A percentile compares a stretch with the other conserved stretches of the same genome.
phyloP scores from a whole-genome alignment of 164 flowering plant species.

The Vitis vinifera region DNA sequence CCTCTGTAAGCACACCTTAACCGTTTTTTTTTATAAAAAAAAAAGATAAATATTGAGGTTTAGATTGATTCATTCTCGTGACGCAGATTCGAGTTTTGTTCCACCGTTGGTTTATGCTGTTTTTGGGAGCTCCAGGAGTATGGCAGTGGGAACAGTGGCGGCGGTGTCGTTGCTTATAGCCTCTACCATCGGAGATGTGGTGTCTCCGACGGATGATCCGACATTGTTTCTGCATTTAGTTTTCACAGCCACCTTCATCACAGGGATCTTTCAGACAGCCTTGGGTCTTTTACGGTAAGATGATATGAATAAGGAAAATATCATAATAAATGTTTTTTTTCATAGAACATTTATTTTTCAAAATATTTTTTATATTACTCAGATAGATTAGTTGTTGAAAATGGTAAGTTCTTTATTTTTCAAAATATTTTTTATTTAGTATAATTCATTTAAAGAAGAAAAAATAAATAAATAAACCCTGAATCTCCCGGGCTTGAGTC shows the following conservation, averaged over 20 bases:
- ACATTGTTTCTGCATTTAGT: slow-evolving; percentile 55
- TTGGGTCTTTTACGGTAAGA: slow-evolving; percentile 67
- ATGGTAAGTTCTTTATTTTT: too few species aligned
- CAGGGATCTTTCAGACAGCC: slow-evolving; percentile 58
- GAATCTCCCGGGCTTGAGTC: too few species aligned
- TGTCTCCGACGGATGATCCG: slow-evolving; percentile 31
- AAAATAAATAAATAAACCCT: too few species aligned
- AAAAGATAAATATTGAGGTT: too few species aligned
- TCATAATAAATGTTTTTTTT: too few species aligned
- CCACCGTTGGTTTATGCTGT: slow-evolving; percentile 78
- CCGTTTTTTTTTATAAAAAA: not conserved
- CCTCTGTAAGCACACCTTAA: slow-evolving; percentile 42
- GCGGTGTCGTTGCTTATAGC: slow-evolving; percentile 65
- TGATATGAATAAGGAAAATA: not conserved
- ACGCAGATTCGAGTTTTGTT: slow-evolving; percentile 83
- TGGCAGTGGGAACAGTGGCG: slow-evolving; percentile 84
- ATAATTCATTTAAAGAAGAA: too few species aligned
- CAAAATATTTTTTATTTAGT: too few species aligned
- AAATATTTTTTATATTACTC: too few species aligned
- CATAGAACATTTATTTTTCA: too few species aligned
- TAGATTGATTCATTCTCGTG: not conserved
- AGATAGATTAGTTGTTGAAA: too few species aligned
- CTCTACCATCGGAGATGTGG: slow-evolving; percentile 35
- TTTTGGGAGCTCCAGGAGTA: slow-evolving; percentile 73
- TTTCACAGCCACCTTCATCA: slow-evolving; percentile 68